Percentiles rank a stretch among this genome's conserved stretches.
Conservation (phyloP, 306 rosid species). For the Begonia masoniana region DNA sequence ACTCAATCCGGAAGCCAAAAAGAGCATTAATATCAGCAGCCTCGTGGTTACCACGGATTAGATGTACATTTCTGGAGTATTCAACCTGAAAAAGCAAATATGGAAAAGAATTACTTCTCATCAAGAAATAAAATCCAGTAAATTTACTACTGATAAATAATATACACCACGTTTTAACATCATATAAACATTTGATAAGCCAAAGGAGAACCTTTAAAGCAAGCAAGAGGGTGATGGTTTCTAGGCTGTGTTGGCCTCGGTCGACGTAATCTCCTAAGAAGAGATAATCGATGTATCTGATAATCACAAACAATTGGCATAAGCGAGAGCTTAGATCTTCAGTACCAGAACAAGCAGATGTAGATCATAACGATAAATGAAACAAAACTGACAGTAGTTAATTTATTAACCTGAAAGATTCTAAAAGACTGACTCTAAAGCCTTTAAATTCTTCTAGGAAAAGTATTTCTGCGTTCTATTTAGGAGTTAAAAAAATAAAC, state of each 20-base stretch:
- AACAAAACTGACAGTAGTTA: background rate
- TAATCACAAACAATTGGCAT: constrained; percentile 30
- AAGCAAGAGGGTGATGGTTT: constrained; percentile 86
- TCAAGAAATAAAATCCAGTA: background rate
- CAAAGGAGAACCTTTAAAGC: constrained; percentile 62
- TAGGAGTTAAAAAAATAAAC: no score
- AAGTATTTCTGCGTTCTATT: no score
- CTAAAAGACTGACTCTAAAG: no score
- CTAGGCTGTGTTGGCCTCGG: constrained; percentile 97
- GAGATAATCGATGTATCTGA: constrained; percentile 98
- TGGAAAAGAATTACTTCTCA: constrained; percentile 4
- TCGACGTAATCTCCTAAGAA: constrained; percentile 99
- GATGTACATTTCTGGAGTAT: constrained; percentile 71
- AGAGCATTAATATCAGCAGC: constrained; percentile 99
- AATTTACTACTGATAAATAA: no score
- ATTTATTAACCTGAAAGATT: background rate
- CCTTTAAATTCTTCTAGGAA: no score
- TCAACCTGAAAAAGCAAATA: constrained; percentile 59
- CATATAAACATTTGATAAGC: background rate
- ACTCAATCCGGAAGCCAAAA: constrained; percentile 97
- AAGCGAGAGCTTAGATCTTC: constrained; percentile 2
- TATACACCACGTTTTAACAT: background rate
- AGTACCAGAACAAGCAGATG: constrained; percentile 2
- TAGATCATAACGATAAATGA: background rate
- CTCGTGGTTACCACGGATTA: constrained; percentile 97